phyloP scores from a whole-genome alignment of 768 basidiomycete genomes.

The Pulveroboletus sp. region DNA sequence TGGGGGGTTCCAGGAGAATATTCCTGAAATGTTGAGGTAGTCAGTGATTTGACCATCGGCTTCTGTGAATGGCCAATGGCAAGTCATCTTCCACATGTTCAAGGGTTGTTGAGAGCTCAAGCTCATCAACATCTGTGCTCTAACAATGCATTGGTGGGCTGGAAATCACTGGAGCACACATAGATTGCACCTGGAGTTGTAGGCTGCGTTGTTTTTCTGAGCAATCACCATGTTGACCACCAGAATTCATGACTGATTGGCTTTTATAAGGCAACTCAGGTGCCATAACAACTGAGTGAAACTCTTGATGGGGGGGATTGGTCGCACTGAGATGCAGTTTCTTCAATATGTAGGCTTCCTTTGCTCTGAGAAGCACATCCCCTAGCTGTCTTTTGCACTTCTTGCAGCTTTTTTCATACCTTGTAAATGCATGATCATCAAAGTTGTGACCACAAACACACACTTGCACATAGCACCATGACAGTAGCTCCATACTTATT shows the following conservation, averaged over 20 bases:
- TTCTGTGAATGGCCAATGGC: not conserved
- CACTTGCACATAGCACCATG: not conserved
- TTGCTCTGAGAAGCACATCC: not conserved
- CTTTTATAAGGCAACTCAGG: not conserved
- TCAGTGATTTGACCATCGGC: not conserved
- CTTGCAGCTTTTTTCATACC: not conserved
- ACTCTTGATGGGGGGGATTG: not conserved
- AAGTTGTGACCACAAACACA: not conserved
- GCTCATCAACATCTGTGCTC: not conserved
- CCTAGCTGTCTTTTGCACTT: not conserved
- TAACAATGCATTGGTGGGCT: not conserved
- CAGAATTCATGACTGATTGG: not conserved
- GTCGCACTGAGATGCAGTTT: not conserved
- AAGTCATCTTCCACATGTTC: not conserved
- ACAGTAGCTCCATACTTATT: not conserved
- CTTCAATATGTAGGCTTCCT: not conserved
- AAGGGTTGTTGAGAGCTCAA: not conserved
- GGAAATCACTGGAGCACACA: not conserved
- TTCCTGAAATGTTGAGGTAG: not conserved
- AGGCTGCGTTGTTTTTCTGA: not conserved
- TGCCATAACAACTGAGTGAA: not conserved
- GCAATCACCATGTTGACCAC: not conserved
- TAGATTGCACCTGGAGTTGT: not conserved
- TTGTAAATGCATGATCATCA: not conserved
- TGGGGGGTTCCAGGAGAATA: not conserved